A percentile compares a stretch with the other conserved stretches of the same genome.
These are phyloP conservation scores for Ogataea thermomethanolica DNA, from an alignment of 805 yeast species.

Conservation along the genomic window DNA sequence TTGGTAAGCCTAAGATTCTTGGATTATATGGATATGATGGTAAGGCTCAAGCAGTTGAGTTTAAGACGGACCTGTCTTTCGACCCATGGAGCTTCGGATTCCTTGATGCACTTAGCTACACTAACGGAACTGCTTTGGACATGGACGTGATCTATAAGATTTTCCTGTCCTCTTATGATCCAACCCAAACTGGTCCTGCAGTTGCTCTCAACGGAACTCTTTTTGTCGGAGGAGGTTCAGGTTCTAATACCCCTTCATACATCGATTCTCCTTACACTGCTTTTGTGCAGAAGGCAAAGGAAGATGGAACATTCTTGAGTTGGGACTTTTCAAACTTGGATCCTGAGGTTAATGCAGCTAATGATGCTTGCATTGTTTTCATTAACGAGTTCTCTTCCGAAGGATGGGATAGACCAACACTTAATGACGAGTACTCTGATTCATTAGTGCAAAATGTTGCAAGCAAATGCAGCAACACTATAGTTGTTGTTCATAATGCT, in stretches of 20 bases:
- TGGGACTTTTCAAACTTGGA: conserved; percentile 35
- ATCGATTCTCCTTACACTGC: conserved; percentile 60
- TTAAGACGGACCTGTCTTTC: neutral
- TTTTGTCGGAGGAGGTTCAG: conserved; percentile 65
- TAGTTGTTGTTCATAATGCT: conserved; percentile 57
- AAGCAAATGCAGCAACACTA: conserved; percentile 47
- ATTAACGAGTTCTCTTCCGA: conserved; percentile 57
- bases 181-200: conserved; percentile 10
- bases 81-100: conserved; percentile 11
- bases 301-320: conserved; percentile 14
- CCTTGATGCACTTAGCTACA: conserved; percentile 4
- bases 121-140: conserved; percentile 11
- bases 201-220: conserved; percentile 45
- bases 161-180: conserved; percentile 9
- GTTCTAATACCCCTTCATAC: conserved; percentile 52
- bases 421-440: conserved; percentile 57
- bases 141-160: neutral
- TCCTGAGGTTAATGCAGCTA: conserved; percentile 42
- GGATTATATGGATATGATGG: conserved; percentile 19
- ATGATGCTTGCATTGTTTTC: conserved; percentile 50
- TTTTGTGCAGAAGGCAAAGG: conserved; percentile 41
- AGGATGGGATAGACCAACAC: conserved; percentile 49
- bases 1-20: conserved; percentile 48
- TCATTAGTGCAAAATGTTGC: conserved; percentile 48
- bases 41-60: conserved; percentile 3